These are phyloP conservation scores for Debaryomycetaceae sp. DNA, from an alignment of 1,139 yeast species.

Conservation along the genomic window DNA sequence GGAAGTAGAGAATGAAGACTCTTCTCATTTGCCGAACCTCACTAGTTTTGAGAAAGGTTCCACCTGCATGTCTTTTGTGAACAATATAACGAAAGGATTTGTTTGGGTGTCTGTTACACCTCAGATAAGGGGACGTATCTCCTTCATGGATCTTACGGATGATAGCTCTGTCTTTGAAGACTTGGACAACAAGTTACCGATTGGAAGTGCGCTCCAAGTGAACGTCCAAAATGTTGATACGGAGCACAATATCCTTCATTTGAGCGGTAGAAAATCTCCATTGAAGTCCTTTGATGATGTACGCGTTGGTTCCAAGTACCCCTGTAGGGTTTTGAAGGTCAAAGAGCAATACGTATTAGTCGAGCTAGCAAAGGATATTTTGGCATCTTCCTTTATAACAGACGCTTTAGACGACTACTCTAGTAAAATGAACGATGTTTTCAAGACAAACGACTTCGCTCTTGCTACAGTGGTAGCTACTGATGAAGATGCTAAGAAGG, in stretches of 20 bases:
- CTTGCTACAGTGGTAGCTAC: slow-evolving; percentile 58
- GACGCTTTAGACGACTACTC: slow-evolving; percentile 78
- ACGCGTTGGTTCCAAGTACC: slow-evolving; percentile 54
- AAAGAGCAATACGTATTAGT: slow-evolving; percentile 61
- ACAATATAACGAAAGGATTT: slow-evolving; percentile 48
- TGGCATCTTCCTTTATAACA: slow-evolving; percentile 68
- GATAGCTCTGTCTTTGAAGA: slow-evolving; percentile 50
- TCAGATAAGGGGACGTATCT: slow-evolving; percentile 60
- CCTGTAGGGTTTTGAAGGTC: slow-evolving; percentile 66
- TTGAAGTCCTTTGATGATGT: slow-evolving; percentile 49
- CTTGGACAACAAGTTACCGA: slow-evolving; percentile 55
- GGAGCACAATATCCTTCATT: slow-evolving; percentile 48
- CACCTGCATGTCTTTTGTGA: slow-evolving; percentile 48
- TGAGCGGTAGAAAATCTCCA: slow-evolving; percentile 47
- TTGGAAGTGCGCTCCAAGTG: slow-evolving; percentile 68
- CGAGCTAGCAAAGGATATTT: slow-evolving; percentile 58
- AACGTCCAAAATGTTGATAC: slow-evolving; percentile 52
- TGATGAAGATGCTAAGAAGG: slow-evolving; percentile 54
- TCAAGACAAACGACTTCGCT: slow-evolving; percentile 53
- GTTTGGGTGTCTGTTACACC: slow-evolving; percentile 75
- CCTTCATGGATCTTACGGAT: slow-evolving; percentile 62
- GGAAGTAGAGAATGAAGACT: slow-evolving; percentile 19
- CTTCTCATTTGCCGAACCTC: slow-evolving; percentile 28
- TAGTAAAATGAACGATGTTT: slow-evolving; percentile 50
- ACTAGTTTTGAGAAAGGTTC: slow-evolving; percentile 41